These are phyloP conservation scores for Sesbania bispinosa DNA, from an alignment of 306 rosid species.

Conservation along the genomic window DNA sequence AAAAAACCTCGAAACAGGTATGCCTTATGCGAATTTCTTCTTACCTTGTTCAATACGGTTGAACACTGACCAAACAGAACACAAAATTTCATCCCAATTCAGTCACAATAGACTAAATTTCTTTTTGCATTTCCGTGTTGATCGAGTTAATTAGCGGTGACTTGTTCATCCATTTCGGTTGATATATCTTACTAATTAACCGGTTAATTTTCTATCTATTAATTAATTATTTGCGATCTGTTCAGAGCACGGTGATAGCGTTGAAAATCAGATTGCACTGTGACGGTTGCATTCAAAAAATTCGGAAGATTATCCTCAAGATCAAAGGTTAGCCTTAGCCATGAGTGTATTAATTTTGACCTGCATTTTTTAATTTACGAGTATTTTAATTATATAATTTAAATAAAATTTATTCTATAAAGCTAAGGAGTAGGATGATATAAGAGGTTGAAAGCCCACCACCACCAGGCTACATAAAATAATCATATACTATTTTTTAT, in stretches of 20 bases:
- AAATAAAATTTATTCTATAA: neutral
- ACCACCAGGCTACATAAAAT: neutral
- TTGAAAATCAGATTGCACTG: conserved; percentile 79
- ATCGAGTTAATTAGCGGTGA: neutral
- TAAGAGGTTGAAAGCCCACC: neutral
- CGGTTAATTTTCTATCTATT: neutral
- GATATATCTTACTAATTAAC: conserved; percentile 17
- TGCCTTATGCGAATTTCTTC: conserved; percentile 5
- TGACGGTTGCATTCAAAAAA: conserved; percentile 75
- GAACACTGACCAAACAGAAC: no score
- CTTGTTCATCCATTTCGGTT: neutral
- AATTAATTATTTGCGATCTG: neutral
- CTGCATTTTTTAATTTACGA: neutral
- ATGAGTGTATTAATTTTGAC: neutral
- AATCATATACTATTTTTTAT: neutral
- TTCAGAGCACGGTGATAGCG: conserved; percentile 66
- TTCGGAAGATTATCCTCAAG: conserved; percentile 47
- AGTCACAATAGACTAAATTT: neutral
- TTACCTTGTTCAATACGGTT: neutral
- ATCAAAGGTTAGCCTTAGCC: conserved; percentile 54
- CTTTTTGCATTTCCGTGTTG: neutral
- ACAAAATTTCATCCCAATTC: neutral
- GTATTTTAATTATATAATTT: neutral
- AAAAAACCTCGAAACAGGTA: conserved; percentile 53
- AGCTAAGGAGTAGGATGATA: neutral